These are phyloP conservation scores for Colletotrichum nymphaeae DNA, from an alignment of 2,329 filamentous ascomycete genomes.

Conservation along the genomic window DNA sequence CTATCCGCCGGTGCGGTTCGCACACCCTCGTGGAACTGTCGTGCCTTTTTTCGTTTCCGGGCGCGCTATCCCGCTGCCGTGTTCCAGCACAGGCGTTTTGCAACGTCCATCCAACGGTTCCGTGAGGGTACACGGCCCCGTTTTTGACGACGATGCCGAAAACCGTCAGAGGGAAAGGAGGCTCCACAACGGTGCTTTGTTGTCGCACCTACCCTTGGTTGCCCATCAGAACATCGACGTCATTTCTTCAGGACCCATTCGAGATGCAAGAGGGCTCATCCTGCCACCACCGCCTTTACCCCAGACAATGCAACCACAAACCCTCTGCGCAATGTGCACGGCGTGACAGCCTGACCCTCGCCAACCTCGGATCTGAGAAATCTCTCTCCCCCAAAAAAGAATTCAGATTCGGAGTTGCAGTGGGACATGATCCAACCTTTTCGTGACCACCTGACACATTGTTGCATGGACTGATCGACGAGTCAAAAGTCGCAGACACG, in stretches of 20 bases:
- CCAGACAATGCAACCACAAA: constrained; percentile 22
- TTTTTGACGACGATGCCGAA: constrained; percentile 13
- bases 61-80: neutral
- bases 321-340: neutral
- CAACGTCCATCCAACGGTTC: neutral
- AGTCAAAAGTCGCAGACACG: neutral
- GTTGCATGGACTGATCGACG: neutral
- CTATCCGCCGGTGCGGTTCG: neutral
- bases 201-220: constrained; percentile 14
- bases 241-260: constrained; percentile 16
- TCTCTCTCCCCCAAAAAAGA: neutral
- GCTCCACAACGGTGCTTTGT: constrained; percentile 29
- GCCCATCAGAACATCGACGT: constrained; percentile 16
- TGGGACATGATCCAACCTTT: neutral
- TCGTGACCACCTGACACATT: constrained; percentile 1
- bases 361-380: constrained; percentile 5
- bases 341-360: neutral
- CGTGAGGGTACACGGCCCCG: neutral
- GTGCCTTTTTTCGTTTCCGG: neutral
- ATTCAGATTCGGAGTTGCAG: neutral
- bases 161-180: neutral
- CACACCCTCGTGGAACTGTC: neutral
- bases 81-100: neutral
- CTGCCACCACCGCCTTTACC: constrained; percentile 18
- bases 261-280: constrained; percentile 20